Evolutionary conservation across 306 rosid genomes (phyloP).

Genomic region (Pterocarpus macrocarpus): DNA sequence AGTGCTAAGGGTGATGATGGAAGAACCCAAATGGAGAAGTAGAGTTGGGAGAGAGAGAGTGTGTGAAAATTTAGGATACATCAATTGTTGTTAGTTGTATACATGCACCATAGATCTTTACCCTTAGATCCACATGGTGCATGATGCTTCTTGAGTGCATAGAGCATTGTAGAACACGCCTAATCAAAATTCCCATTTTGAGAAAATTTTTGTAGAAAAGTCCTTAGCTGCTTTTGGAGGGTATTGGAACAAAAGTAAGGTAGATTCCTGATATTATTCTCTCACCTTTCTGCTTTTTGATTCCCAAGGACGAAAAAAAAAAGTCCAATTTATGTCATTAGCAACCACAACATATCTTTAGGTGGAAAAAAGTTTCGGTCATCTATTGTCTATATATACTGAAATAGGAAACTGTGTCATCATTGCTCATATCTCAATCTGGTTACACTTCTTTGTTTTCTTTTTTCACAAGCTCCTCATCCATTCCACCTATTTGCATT

Average conservation of each 20-base stretch:
- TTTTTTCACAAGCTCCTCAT: slow-evolving; percentile 7
- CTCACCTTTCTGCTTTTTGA: slow-evolving; percentile 68
- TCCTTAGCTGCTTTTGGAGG: slow-evolving; percentile 50
- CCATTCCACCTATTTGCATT: background rate
- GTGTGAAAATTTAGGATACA: no score
- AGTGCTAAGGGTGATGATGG: no score
- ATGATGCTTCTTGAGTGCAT: no score
- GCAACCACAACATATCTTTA: slow-evolving; percentile 17
- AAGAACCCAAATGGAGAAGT: no score
- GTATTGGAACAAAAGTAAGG: slow-evolving; percentile 63
- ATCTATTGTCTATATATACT: slow-evolving; percentile 43
- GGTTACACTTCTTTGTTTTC: background rate
- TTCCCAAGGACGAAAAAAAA: slow-evolving; percentile 58
- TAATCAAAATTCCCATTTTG: background rate
- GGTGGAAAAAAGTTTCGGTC: slow-evolving; percentile 36
- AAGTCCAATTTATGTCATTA: slow-evolving; percentile 52
- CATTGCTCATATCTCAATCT: slow-evolving; percentile 34
- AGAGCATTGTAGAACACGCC: no score
- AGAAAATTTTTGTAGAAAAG: slow-evolving; percentile 44
- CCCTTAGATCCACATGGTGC: no score
- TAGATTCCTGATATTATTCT: slow-evolving; percentile 82
- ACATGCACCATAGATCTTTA: no score
- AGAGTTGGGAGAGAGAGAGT: no score
- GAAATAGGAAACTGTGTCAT: slow-evolving; percentile 38
- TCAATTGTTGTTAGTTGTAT: no score